Percentiles rank a stretch among this genome's conserved stretches.
Conservation (phyloP, 2,329 filamentous ascomycete species). For the Aspergillus neotritici region DNA sequence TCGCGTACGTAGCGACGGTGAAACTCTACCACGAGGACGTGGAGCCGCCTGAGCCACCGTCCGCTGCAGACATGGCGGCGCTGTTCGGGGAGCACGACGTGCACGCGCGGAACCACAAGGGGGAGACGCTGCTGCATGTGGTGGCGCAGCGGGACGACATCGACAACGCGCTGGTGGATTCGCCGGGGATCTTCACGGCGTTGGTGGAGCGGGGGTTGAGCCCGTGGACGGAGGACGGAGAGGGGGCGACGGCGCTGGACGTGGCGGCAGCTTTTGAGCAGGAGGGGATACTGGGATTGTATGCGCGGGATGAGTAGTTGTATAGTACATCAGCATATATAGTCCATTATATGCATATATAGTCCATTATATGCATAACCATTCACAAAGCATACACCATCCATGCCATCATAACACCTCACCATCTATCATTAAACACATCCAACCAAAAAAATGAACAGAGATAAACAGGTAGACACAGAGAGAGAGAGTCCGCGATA, state of each 20-base stretch:
- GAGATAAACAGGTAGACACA: no score
- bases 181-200: slow-evolving; percentile 1
- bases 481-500: no score
- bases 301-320: slow-evolving; percentile 11
- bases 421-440: no score
- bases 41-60: background rate
- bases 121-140: slow-evolving; percentile 7
- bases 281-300: slow-evolving; percentile 7
- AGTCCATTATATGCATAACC: no score
- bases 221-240: slow-evolving; percentile 8
- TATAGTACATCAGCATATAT: no score
- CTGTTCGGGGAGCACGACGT: slow-evolving; percentile 4
- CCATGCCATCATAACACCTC: no score
- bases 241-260: slow-evolving; percentile 10
- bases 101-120: slow-evolving; percentile 3
- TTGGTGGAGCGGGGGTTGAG: slow-evolving; percentile 4
- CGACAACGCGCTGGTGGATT: background rate
- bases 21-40: background rate
- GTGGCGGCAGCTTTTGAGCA: slow-evolving; percentile 6
- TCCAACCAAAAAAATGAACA: no score
- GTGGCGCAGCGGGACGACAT: background rate
- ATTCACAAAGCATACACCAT: no score
- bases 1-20: slow-evolving; percentile 1
- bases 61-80: background rate
- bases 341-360: no score